Conservation (phyloP, 192 early-diverging fungal genomes). For the Dissophora globulifera region DNA sequence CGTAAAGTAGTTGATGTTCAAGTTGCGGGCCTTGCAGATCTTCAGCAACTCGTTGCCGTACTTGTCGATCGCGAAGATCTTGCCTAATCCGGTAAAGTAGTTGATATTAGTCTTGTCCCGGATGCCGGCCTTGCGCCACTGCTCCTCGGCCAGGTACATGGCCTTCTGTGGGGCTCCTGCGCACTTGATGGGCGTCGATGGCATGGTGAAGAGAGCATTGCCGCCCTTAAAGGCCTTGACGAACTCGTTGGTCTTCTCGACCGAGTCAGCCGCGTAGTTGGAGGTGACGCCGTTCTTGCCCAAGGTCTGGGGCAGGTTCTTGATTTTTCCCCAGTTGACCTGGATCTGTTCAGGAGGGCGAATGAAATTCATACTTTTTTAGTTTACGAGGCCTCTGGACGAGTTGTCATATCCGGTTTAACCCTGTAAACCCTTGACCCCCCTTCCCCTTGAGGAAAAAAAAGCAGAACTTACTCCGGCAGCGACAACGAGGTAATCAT, state of each 20-base stretch:
- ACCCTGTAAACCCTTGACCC: background rate
- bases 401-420: too few species aligned
- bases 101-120: constrained; percentile 74
- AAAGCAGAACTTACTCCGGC: constrained; percentile 50
- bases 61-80: constrained; percentile 89
- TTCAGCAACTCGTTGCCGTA: constrained; percentile 77
- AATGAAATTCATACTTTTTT: too few species aligned
- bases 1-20: constrained; percentile 76
- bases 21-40: constrained; percentile 72
- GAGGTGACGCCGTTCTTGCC: constrained; percentile 86
- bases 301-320: constrained; percentile 76
- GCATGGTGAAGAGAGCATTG: constrained; percentile 91
- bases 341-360: constrained; percentile 71
- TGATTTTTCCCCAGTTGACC: constrained; percentile 79
- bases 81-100: constrained; percentile 84
- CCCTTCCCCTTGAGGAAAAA: too few species aligned
- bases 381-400: too few species aligned
- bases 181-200: constrained; percentile 88
- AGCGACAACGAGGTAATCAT: constrained; percentile 51
- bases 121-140: constrained; percentile 75
- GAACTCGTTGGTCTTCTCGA: constrained; percentile 79
- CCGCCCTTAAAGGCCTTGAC: constrained; percentile 75
- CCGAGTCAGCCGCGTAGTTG: constrained; percentile 82
- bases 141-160: constrained; percentile 86
- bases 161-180: constrained; percentile 92